Conservation (phyloP, 805 yeast genomes). For the Blastobotrys chiropterorum region DNA sequence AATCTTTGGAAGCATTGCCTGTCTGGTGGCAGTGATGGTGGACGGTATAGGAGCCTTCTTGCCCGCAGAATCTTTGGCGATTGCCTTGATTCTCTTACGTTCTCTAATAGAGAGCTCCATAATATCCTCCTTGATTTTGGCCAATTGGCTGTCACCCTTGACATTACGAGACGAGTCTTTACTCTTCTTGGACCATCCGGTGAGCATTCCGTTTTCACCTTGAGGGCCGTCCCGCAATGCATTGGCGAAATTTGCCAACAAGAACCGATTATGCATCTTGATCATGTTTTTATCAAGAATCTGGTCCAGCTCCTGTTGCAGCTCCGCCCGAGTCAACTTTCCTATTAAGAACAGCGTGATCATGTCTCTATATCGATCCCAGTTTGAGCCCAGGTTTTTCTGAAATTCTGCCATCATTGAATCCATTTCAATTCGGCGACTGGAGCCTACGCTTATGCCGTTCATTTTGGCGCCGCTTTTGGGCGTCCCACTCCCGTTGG, state of each 20-base stretch:
- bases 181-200: conserved; percentile 44
- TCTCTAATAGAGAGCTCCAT: conserved; percentile 82
- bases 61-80: conserved; percentile 75
- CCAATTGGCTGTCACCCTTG: conserved; percentile 56
- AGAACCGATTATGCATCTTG: conserved; percentile 73
- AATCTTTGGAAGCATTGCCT: conserved; percentile 69
- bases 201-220: conserved; percentile 38
- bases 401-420: conserved; percentile 67
- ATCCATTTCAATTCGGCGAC: conserved; percentile 53
- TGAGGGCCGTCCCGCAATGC: conserved; percentile 70
- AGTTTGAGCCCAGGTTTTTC: conserved; percentile 61
- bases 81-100: conserved; percentile 74
- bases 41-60: conserved; percentile 40
- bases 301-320: conserved; percentile 52
- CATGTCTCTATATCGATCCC: conserved; percentile 83
- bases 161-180: conserved; percentile 39
- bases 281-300: conserved; percentile 46
- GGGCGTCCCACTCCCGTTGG: not conserved
- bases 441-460: not conserved
- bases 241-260: conserved; percentile 78
- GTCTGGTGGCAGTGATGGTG: conserved; percentile 33
- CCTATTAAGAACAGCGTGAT: conserved; percentile 73
- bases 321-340: conserved; percentile 68
- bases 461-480: not conserved
- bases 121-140: conserved; percentile 75